A percentile compares a stretch with the other conserved stretches of the same genome.
These are phyloP conservation scores for Cucurbitaria berberidis DNA, from an alignment of 2,329 filamentous ascomycete genomes.

Conservation along the genomic window DNA sequence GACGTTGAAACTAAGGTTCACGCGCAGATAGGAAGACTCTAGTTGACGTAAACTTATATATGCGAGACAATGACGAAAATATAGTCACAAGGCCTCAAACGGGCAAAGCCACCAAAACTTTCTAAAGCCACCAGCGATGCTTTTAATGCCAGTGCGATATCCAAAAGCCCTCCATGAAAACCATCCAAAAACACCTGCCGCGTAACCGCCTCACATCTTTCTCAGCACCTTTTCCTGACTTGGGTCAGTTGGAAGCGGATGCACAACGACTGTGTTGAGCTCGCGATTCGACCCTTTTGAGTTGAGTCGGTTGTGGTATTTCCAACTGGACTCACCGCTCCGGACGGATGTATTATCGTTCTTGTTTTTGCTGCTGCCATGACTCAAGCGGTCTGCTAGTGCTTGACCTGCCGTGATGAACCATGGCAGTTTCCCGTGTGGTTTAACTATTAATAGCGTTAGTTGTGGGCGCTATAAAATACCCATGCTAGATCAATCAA, in stretches of 20 bases:
- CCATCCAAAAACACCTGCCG: background rate
- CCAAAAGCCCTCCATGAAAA: too few relatives aligned
- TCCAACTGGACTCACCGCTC: conserved; percentile 32
- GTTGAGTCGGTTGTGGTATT: conserved; percentile 30
- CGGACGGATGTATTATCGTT: conserved; percentile 31
- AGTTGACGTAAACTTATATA: too few relatives aligned
- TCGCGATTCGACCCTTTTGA: conserved; percentile 39
- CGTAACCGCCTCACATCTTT: conserved; percentile 14
- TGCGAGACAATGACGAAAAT: too few relatives aligned
- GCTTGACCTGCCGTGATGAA: conserved; percentile 38
- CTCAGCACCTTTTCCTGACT: conserved; percentile 38
- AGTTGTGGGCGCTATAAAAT: conserved; percentile 11
- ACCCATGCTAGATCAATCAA: background rate
- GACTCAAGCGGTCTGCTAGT: conserved; percentile 30
- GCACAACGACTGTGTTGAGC: conserved; percentile 35
- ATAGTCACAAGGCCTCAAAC: too few relatives aligned
- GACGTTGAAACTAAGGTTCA: too few relatives aligned
- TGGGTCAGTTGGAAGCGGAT: conserved; percentile 30
- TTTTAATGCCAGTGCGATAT: too few relatives aligned
- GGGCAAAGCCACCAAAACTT: background rate
- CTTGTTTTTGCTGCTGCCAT: conserved; percentile 13
- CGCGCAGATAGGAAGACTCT: too few relatives aligned
- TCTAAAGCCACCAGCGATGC: too few relatives aligned
- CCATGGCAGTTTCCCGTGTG: conserved; percentile 42
- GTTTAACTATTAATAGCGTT: conserved; percentile 35